Evolutionary conservation across 768 basidiomycete species (phyloP), one percentile per base, ranked within the genome.

Genomic region (Kwoniella shandongensis): DNA sequence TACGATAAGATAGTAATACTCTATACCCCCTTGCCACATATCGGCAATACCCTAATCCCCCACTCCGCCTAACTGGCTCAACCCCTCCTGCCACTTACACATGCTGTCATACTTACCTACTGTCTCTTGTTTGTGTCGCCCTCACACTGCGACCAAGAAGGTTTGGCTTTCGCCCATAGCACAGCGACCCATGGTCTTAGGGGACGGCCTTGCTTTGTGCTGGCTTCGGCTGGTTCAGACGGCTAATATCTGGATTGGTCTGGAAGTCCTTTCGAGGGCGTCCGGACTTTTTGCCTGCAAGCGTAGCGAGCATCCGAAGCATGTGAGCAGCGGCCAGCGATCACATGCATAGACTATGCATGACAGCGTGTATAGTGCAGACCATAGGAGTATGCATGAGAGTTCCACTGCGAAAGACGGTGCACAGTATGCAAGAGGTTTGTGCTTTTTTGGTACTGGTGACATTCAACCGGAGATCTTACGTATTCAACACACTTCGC

Each of bases 181-280:
- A 73, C 71, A 64, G 71, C 71, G 69, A 73, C 71, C 36, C 71
- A 70, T 65, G 55, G 66, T 67, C 64, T 67, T 63, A 73, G 63
- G 71, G 66, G 66, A 49, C 44, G 51, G 50, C 54, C 66, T 64
- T 48, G 56, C 60, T 59, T 70, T 73, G 71, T 70, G 71, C 66
- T 73, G 39, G 62, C 63, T 68, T 73, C 71, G 67, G 65, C 61
- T 51, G 67, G 67, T 70, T 73, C 71, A 73, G 54, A 60, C 46
- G 64, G 62, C 54, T 30, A 66, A 73, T 73, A 70, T 70, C 58
- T 73, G 61, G 71, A 66, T 70, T 39, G 57, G 71, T 69, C 57
- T 47, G 61, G 71, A 57, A 58, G 61, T 67, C 69, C 71, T 66
- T 66, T 68, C 71, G 71, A 65, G 70, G 69, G 66, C 61, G 57